Base-by-base conservation (phyloP, 1,284 basidiomycete species). In the Ustilago trichophora region DNA sequence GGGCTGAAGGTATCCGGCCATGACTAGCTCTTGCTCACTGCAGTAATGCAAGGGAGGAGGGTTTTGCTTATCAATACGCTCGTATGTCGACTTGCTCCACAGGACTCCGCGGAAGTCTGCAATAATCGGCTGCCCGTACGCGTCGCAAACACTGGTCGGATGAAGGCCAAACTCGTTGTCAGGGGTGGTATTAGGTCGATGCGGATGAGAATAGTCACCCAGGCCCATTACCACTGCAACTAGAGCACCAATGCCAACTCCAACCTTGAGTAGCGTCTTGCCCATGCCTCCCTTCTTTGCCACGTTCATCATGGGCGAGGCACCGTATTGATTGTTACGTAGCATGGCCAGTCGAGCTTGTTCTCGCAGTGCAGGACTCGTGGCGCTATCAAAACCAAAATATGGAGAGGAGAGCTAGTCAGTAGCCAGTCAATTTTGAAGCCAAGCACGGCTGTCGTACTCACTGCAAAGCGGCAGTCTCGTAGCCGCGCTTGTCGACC, bases 71-170 rank as follows among this genome's bases (percentile, higher is more conserved):
- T 56, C 53, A 12, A 56, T 9, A 13, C 45, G 53, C 8, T 44
- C 16, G 24, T 48, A 52, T 0, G 64, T 60, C 36, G 64, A 67
- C 45, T 57, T 56, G 54, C 52, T 60, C 57, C 57, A 68, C 27
- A 54, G 9, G 5, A 42, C 31, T 3, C 58, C 58, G 7, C 46
- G 49, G 50, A 57, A 62, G 19, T 68, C 65, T 22, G 8, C 10
- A 0, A 58, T 42, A 31, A 57, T 46, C 8, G 58, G 46, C 36
- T 52, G 16, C 15, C 50, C 42, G 29, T 57, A 57, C 4, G 29
- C 7, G 31, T 62, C 53, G 37, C 65, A 68, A 9, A 37, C 12
- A 1, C 13, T 27, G 21, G 58, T 62, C 1, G 48, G 40, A 1
- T 12, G 15, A 6, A 68, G 43, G 4, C 65, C 65, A 16, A 47